Base-by-base conservation (phyloP, 2,329 filamentous ascomycete genomes). In the Alternaria ventricosa region DNA sequence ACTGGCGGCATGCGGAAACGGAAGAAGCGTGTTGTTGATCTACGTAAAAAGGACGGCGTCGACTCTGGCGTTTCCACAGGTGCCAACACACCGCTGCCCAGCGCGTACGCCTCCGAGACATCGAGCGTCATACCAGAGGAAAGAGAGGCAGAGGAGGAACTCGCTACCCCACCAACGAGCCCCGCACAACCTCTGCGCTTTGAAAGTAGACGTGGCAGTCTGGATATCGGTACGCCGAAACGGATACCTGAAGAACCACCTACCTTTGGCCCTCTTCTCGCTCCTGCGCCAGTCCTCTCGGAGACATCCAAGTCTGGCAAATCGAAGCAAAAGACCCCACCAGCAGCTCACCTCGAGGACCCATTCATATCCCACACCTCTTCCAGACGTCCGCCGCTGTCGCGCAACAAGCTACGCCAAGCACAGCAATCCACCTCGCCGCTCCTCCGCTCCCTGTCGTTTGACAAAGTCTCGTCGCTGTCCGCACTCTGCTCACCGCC, bases 11-110 rank as follows among this genome's bases (percentile, higher is more conserved):
- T 88, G 33, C 88, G 92, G 57, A 95, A 92, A 82, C 92, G 92
- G 84, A 96, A 95, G 86, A 93, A 88, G 62, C 86, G 93, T 20
- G 90, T 96, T 13, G 92, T 96, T 64, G 93, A 96, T 74, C 84
- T 96, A 13, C 87, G 93, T n/a, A 88, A 86, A 65, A 84, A 87
- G 65, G 85, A 86, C 62, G 79, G 76, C 12, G 78, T 78, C 55
- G 82, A 83, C 43, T 79, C 85, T 25, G 83, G 82, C 43, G 79
- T 83, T 27, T 87, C 85, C 41, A 87, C 87, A 12, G 83, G 83
- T 11, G 86, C 84, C 23, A 81, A 78, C 11, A 83, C 80, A 15
- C 84, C 84, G 47, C 74, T 79, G 13, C 82, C 82, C 23, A 90
- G 88, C 15, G 82, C 89, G 23, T 83, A 85, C 11, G 84, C 86